Base-by-base conservation (phyloP, 2,329 filamentous ascomycete genomes). In the Aspergillus persii region DNA sequence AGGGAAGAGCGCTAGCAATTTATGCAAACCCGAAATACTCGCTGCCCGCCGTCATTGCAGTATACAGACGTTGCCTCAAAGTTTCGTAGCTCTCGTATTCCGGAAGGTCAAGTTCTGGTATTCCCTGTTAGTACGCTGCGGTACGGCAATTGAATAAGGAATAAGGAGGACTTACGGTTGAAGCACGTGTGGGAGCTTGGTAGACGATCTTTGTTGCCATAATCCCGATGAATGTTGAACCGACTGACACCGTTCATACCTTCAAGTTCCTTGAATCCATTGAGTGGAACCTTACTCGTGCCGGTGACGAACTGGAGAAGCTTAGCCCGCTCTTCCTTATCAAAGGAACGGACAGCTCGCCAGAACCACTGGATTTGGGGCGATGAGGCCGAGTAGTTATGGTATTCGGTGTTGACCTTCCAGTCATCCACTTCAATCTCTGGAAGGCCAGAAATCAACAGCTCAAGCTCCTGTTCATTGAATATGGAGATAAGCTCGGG, bases 301-400 rank as follows among this genome's bases (percentile, higher is more conserved):
- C 95, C 95, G 1, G 96, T 99, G 66, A 99, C 95, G 75, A 99
- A 99, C 72, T 99, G 95, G 49, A 99, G 84, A 63, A 99, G 81
- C 78, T 99, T 99, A 68, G 95, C 95, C 61, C 92, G 91, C 79
- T 99, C 96, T 80, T 99, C 96, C 80, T 98, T 98, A 81, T 98
- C 96, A 72, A 97, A 99, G 4, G 93, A 96, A 68, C 95, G 89
- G 48, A 99, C 87, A 29, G 95, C 95, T 70, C 96, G 89, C 95
- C 95, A 99, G 86, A 99, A 99, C 95, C 95, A 99, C 75, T 98
- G 93, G 60, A 99, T 96, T 74, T 99, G 96, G 49, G 92, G 91
- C 3, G 95, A 97, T 0, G 93, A 94, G 33, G 91, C 89, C 4
- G 87, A 92, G 80, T 99, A 99, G 77, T 98, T 98, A 78, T 98